These are phyloP conservation scores for Grammothele lineata DNA, from an alignment of 768 basidiomycete species.

Conservation along the genomic window DNA sequence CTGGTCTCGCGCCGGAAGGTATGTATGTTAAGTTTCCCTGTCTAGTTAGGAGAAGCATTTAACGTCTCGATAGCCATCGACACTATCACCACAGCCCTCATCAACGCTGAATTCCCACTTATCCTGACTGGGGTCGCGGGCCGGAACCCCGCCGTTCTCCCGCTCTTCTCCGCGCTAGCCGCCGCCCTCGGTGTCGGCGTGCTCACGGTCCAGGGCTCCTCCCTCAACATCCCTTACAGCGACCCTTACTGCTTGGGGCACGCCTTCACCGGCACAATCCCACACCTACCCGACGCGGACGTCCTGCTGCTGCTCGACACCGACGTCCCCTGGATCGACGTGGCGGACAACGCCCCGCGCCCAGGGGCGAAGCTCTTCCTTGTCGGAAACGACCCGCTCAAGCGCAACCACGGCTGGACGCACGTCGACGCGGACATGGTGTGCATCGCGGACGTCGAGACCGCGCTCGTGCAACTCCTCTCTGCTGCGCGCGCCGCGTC, in stretches of 20 bases:
- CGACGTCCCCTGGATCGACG: slow-evolving; percentile 63
- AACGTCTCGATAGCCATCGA: slow-evolving; percentile 19
- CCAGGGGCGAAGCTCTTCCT: slow-evolving; percentile 49
- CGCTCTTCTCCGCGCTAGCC: slow-evolving; percentile 44
- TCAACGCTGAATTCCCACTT: slow-evolving; percentile 48
- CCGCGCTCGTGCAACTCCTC: slow-evolving; percentile 48
- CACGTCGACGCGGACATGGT: slow-evolving; percentile 54
- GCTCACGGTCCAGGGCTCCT: slow-evolving; percentile 44
- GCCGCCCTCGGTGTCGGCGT: slow-evolving; percentile 51
- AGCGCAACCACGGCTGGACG: slow-evolving; percentile 43
- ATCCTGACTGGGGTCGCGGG: slow-evolving; percentile 65
- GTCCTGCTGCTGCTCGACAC: slow-evolving; percentile 61
- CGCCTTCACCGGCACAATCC: slow-evolving; percentile 45
- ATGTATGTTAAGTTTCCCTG: background rate
- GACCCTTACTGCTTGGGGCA: slow-evolving; percentile 52
- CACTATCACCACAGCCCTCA: slow-evolving; percentile 44
- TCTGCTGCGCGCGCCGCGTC: slow-evolving; percentile 23
- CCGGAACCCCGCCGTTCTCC: slow-evolving; percentile 45
- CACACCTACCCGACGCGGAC: slow-evolving; percentile 50
- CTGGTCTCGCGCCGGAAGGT: slow-evolving; percentile 42
- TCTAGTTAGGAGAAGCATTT: too few species aligned
- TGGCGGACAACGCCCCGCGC: slow-evolving; percentile 38
- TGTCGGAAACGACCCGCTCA: slow-evolving; percentile 61
- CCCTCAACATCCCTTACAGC: slow-evolving; percentile 51
- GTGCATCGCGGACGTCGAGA: slow-evolving; percentile 51